Conservation (phyloP, 2,329 filamentous ascomycete species). For the Beauveria varroae region DNA sequence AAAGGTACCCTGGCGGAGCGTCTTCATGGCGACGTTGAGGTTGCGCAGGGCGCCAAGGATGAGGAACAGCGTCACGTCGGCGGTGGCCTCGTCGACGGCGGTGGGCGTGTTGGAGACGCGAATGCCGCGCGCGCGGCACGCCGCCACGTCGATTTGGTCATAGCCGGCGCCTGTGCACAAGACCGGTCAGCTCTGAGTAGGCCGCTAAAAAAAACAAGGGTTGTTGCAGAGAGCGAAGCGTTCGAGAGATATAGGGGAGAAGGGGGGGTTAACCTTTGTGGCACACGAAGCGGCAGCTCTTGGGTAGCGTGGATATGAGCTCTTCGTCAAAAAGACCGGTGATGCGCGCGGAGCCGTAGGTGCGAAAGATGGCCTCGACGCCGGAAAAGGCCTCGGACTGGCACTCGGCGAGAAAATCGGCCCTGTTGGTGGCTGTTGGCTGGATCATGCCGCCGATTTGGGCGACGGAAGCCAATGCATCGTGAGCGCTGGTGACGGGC, state of each 20-base stretch:
- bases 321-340: conserved; percentile 67
- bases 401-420: conserved; percentile 63
- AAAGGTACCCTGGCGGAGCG: conserved; percentile 62
- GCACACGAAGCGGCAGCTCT: conserved; percentile 48
- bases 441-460: conserved; percentile 57
- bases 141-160: conserved; percentile 69
- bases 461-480: conserved; percentile 55
- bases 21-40: conserved; percentile 58
- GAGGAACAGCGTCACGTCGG: conserved; percentile 73
- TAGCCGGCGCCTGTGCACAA: conserved; percentile 66
- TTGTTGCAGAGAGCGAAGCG: not conserved
- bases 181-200: not conserved
- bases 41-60: conserved; percentile 73
- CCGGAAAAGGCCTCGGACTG: conserved; percentile 57
- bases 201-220: not conserved
- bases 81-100: conserved; percentile 75
- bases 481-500: conserved; percentile 47
- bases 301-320: conserved; percentile 51
- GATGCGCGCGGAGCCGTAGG: conserved; percentile 54
- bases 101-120: conserved; percentile 75
- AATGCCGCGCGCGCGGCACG: conserved; percentile 60
- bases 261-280: conserved; percentile 44
- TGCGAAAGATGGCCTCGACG: conserved; percentile 60
- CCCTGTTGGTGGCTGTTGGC: conserved; percentile 53
- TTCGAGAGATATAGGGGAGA: no score